A percentile compares a stretch with the other conserved stretches of the same genome.
Evolutionary conservation across 495 filamentous ascomycete genomes (phyloP).

Genomic region (Tuber magnatum): DNA sequence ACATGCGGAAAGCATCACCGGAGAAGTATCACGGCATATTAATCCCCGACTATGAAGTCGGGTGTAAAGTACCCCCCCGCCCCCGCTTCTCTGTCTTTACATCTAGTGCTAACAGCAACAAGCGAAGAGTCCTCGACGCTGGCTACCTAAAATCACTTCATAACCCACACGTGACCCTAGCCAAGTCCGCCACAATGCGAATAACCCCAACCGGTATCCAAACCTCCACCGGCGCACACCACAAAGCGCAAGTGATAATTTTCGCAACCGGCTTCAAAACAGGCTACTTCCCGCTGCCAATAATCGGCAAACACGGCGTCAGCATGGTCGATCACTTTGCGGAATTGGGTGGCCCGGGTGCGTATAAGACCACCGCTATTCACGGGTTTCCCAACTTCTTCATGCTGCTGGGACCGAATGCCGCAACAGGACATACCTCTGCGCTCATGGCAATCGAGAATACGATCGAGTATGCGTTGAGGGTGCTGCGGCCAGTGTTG

Average conservation of each 20-base stretch:
- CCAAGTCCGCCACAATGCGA: slow-evolving; percentile 42
- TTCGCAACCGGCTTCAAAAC: slow-evolving; percentile 55
- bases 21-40: slow-evolving; percentile 59
- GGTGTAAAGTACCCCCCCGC: slow-evolving; percentile 48
- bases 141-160: slow-evolving; percentile 53
- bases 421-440: slow-evolving; percentile 56
- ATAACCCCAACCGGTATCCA: slow-evolving; percentile 38
- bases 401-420: slow-evolving; percentile 60
- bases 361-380: slow-evolving; percentile 59
- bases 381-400: slow-evolving; percentile 65
- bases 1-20: slow-evolving; percentile 50
- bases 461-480: slow-evolving; percentile 47
- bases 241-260: slow-evolving; percentile 55
- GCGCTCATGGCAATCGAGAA: slow-evolving; percentile 58
- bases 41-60: slow-evolving; percentile 55
- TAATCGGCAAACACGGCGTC: slow-evolving; percentile 48
- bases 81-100: neutral
- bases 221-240: slow-evolving; percentile 37
- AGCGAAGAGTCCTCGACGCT: slow-evolving; percentile 52
- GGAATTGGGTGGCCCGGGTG: slow-evolving; percentile 51
- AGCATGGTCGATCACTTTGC: slow-evolving; percentile 52
- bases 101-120: neutral
- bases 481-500: slow-evolving; percentile 50
- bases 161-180: slow-evolving; percentile 52
- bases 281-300: slow-evolving; percentile 45